Conservation (phyloP, 1,284 basidiomycete genomes). For the Meira nashicola region DNA sequence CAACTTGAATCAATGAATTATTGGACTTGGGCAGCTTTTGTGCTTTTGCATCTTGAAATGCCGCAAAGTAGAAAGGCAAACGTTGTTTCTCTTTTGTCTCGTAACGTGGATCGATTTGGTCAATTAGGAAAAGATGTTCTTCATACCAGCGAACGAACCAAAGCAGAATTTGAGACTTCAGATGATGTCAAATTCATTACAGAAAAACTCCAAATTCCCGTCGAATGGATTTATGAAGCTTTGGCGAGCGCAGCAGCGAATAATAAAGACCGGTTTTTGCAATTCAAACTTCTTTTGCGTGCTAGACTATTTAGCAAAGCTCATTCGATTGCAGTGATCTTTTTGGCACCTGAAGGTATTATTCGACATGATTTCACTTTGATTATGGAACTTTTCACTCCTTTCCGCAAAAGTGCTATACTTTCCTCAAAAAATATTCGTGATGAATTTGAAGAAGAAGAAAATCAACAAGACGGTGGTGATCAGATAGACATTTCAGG, state of each 20-base stretch:
- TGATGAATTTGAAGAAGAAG: constrained; percentile 18
- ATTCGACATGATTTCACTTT: constrained; percentile 72
- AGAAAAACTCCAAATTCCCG: constrained; percentile 72
- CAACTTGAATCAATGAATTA: constrained; percentile 77
- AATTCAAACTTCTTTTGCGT: constrained; percentile 71
- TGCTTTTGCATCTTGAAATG: constrained; percentile 80
- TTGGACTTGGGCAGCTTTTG: constrained; percentile 81
- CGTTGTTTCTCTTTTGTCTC: constrained; percentile 72
- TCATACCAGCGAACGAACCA: background rate
- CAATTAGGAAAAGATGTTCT: constrained; percentile 45
- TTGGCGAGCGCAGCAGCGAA: constrained; percentile 63
- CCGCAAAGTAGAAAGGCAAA: constrained; percentile 65
- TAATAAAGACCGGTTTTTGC: constrained; percentile 65
- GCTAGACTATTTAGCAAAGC: constrained; percentile 70
- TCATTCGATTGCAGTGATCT: constrained; percentile 71
- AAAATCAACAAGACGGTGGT: background rate
- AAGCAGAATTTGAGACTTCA: background rate
- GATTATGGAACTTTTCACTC: constrained; percentile 68
- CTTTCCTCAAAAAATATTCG: constrained; percentile 39
- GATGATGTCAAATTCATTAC: constrained; percentile 69
- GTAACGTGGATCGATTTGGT: constrained; percentile 64
- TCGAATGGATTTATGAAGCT: constrained; percentile 80
- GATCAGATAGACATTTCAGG: constrained; percentile 3
- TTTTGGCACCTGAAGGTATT: constrained; percentile 85
- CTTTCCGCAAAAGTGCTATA: constrained; percentile 64